Percentiles rank a stretch among this genome's conserved stretches.
Conservation (phyloP, 345 rosid genomes). For the Brassica nigra region DNA sequence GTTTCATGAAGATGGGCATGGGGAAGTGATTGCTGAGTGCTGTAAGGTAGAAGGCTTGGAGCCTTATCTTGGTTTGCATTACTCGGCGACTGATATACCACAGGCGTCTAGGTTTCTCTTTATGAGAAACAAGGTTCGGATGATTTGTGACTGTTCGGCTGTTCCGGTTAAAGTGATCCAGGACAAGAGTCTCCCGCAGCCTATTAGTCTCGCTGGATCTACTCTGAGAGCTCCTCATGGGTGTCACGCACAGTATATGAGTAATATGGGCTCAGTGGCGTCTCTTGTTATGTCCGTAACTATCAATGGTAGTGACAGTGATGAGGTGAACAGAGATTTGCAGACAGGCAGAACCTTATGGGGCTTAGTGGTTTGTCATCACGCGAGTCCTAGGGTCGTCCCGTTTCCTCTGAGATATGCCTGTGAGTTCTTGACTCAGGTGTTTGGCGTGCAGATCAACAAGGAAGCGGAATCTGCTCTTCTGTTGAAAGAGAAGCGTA, state of each 20-base stretch:
- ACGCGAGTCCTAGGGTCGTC: constrained; percentile 68
- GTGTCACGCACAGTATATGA: constrained; percentile 84
- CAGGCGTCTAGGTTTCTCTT: constrained; percentile 87
- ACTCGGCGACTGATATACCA: constrained; percentile 86
- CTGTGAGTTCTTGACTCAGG: constrained; percentile 82
- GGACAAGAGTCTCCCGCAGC: constrained; percentile 60
- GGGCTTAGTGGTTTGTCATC: constrained; percentile 97
- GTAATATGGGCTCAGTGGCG: constrained; percentile 79
- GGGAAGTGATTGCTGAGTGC: constrained; percentile 81
- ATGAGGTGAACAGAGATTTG: constrained; percentile 44
- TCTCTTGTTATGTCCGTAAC: constrained; percentile 88
- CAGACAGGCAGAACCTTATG: constrained; percentile 62
- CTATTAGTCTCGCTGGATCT: constrained; percentile 77
- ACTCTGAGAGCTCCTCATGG: constrained; percentile 84
- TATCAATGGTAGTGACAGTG: constrained; percentile 59
- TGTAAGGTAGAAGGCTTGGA: constrained; percentile 52
- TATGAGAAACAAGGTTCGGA: constrained; percentile 81
- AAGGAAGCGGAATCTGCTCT: constrained; percentile 75
- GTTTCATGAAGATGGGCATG: constrained; percentile 91
- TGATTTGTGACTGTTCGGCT: constrained; percentile 78
- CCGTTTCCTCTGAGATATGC: constrained; percentile 84
- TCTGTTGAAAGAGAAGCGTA: constrained; percentile 69
- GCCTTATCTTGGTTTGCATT: constrained; percentile 81
- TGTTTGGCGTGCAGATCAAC: constrained; percentile 71
- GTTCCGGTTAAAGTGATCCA: constrained; percentile 67